Base-by-base conservation (phyloP, 2,329 filamentous ascomycete genomes). In the Colletotrichum spaethianum region DNA sequence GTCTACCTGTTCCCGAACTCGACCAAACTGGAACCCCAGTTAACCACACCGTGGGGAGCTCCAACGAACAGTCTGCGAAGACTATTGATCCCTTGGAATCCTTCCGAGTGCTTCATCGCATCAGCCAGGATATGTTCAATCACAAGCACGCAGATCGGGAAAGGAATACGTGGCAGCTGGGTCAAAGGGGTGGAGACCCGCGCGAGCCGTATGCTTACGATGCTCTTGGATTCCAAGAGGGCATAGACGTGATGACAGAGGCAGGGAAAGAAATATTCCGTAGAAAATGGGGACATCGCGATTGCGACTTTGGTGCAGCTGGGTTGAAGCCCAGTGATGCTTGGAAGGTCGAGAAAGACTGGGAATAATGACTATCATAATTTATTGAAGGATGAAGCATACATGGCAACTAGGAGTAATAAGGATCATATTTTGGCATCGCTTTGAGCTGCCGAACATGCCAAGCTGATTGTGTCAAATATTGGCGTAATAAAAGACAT, bases 151-250 rank as follows among this genome's bases (percentile, higher is more conserved):
- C 80, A 63, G 78, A 78, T 4, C 67, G 67, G 12, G 77, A 79
- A 16, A 80, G 87, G 38, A 89, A 89, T 75, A 86, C 82, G 11
- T 90, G 88, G 88, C 87, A 89, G 76, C 75, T 76, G 2, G 82
- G 83, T 16, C 88, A 90, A 74, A 81, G 79, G 3, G 88, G 87
- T n/a, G 88, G 88, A 0, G 62, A 82, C 28, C 46, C 63, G 0
- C 86, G 84, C 11, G 88, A 90, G 75, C 87, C 87, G 0, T 90
- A 85, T 73, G 86, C 88, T 76, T 85, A 88, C 70, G 81, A 86
- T 57, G 75, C 84, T 0, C 80, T 81, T 1, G 87, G 86, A 1
- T 80, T 88, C 60, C 80, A 83, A 2, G 77, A 79, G 40, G 83
- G 80, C 2, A 82, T 88, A 67, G 80, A 83, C 70, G 79, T 87